A percentile compares a stretch with the other conserved stretches of the same genome.
Conservation (phyloP, 208 protist species). For the Wallacemonas rigidus region DNA sequence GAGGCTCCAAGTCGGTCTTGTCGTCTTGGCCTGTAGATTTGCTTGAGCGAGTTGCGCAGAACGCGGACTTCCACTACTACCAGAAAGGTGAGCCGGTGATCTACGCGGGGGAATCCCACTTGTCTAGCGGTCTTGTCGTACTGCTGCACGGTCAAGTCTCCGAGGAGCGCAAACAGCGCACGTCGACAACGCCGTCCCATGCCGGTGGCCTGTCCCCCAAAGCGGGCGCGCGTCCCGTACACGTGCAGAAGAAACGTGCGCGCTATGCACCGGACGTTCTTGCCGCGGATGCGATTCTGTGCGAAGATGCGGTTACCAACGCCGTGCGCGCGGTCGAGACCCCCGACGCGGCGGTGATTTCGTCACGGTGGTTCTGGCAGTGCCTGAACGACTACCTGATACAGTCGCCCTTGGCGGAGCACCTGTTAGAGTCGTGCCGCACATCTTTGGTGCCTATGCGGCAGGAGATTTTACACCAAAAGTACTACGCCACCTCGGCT, state of each 20-base stretch:
- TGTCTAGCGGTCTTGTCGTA: conserved; percentile 79
- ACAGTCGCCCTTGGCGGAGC: conserved; percentile 30
- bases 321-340: conserved; percentile 42
- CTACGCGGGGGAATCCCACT: conserved; percentile 78
- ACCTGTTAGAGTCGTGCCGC: conserved; percentile 56
- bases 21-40: conserved; percentile 64
- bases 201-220: not conserved
- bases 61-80: conserved; percentile 57
- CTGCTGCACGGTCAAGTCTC: conserved; percentile 77
- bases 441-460: conserved; percentile 57
- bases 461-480: conserved; percentile 54
- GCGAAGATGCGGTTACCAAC: conserved; percentile 70
- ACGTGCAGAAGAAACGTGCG: conserved; percentile 32
- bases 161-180: conserved; percentile 34
- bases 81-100: conserved; percentile 63
- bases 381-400: conserved; percentile 53
- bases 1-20: conserved; percentile 54
- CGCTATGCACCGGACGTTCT: conserved; percentile 60
- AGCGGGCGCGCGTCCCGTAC: conserved; percentile 33
- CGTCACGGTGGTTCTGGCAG: conserved; percentile 84
- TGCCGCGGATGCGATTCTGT: conserved; percentile 73
- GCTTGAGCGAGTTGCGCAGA: conserved; percentile 48
- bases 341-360: conserved; percentile 77
- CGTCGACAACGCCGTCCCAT: not conserved
- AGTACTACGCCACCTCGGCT: conserved; percentile 73